Evolutionary conservation across 1,284 basidiomycete species (phyloP), one percentile per base, ranked within the genome.

Genomic region (Cryptococcus wingfieldii): DNA sequence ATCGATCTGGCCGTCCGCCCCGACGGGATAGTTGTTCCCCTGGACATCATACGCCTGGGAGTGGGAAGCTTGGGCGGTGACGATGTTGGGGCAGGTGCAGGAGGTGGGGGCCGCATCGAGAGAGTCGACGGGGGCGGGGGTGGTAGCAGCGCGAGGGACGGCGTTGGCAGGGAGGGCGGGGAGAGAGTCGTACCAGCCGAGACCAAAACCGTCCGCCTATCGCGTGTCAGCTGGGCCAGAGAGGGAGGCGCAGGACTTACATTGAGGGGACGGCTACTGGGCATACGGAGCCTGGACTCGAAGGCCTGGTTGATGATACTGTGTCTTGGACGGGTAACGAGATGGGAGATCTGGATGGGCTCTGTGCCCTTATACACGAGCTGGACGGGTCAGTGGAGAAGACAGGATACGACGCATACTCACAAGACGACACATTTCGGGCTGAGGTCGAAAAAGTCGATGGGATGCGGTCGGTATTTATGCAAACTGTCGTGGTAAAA

Each of bases 281-380:
- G 89, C 58, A 96, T 78, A 18, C 93, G 84, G 34, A 96, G 80
- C 19, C 91, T 83, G 38, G 89, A 91, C 78, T 95, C 92, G 68
- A 92, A 93, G 0, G 93, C 90, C 72, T 96, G 92, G 74, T 94
- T 94, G 72, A 92, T 92, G 79, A 98, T 97, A 13, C 89, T 93
- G 78, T 98, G 94, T 54, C 88, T 88, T 45, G 94, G 94, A 45
- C 89, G 82, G 45, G 89, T 97, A 62, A 97, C 82, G 34, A 97
- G 83, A 81, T 94, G 90, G 27, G 86, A 89, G 47, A 94, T 80
- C 68, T 90, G 87, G 51, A 93, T 90, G 3, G 90, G 89, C 57
- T 87, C 86, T 13, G 87, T 87, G 66, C 90, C 90, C 76, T 93
- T 93, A 82, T 92, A 93, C 47, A 94, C 72, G 48, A 78, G 68